Percentiles rank a stretch among this genome's conserved stretches.
Conservation (phyloP, 2,329 filamentous ascomycete species). For the Cryphonectria carpinicola region DNA sequence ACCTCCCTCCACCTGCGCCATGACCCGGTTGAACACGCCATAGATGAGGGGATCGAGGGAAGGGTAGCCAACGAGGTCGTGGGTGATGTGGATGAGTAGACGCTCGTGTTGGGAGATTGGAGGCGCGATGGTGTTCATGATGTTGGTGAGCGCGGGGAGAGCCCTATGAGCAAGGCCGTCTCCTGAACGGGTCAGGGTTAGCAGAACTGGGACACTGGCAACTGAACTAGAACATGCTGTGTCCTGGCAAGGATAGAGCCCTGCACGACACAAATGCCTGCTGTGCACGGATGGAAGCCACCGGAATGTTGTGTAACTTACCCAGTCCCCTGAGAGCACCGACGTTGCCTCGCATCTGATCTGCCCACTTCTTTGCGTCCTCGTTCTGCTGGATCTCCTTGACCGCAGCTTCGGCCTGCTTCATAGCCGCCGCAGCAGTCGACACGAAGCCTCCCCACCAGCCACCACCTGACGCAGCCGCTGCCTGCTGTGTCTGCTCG, state of each 20-base stretch:
- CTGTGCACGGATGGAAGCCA: neutral
- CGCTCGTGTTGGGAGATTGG: constrained; percentile 97
- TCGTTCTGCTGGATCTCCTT: constrained; percentile 96
- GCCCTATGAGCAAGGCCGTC: constrained; percentile 86
- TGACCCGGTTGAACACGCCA: constrained; percentile 88
- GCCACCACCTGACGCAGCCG: constrained; percentile 46
- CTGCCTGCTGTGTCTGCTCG: constrained; percentile 45
- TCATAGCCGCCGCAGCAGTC: constrained; percentile 82
- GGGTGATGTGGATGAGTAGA: constrained; percentile 94
- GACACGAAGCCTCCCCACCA: constrained; percentile 90
- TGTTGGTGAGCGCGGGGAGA: constrained; percentile 90
- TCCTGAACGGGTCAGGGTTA: constrained; percentile 54
- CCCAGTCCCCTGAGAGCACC: constrained; percentile 76
- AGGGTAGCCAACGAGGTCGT: constrained; percentile 93
- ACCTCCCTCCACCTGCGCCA: constrained; percentile 98
- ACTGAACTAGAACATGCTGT: neutral
- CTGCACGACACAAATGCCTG: neutral
- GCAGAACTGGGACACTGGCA: neutral
- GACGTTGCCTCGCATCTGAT: constrained; percentile 90
- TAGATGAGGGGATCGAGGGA: constrained; percentile 93
- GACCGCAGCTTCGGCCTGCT: constrained; percentile 89
- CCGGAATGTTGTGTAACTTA: constrained; percentile 46
- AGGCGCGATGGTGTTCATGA: constrained; percentile 92
- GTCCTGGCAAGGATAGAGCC: neutral
- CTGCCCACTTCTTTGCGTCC: constrained; percentile 94